These are phyloP conservation scores for Wickerhamomyces pijperi DNA, from an alignment of 805 yeast species.

Conservation along the genomic window DNA sequence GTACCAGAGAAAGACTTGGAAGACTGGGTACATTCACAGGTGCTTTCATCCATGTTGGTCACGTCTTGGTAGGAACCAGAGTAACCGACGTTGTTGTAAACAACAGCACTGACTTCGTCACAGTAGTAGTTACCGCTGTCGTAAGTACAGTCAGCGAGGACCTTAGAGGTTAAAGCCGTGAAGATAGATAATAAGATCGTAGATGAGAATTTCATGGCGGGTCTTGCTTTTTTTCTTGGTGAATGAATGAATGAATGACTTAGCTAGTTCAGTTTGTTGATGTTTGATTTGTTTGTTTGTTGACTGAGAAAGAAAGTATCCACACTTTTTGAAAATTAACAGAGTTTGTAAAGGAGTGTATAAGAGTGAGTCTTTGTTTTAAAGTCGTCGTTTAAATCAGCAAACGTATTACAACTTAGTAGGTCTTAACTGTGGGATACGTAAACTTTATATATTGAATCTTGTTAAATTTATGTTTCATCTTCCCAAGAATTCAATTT, in stretches of 20 bases:
- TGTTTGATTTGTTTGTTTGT: background rate
- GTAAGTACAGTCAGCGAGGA: conserved; percentile 28
- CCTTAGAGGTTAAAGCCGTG: conserved; percentile 10
- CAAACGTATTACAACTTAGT: too few species aligned
- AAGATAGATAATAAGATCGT: conserved; percentile 14
- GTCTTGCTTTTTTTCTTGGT: too few species aligned
- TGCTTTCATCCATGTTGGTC: conserved; percentile 58
- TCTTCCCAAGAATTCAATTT: background rate
- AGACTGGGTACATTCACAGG: conserved; percentile 62
- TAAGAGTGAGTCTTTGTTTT: too few species aligned
- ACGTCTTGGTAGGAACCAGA: conserved; percentile 79
- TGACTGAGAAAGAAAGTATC: too few species aligned
- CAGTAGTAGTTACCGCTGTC: conserved; percentile 81
- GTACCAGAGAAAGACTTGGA: conserved; percentile 53
- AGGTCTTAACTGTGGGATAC: background rate
- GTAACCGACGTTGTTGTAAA: conserved; percentile 67
- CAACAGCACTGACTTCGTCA: conserved; percentile 51
- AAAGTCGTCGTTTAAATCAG: too few species aligned
- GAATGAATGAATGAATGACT: too few species aligned
- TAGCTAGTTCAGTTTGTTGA: background rate
- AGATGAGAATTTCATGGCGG: conserved; percentile 14
- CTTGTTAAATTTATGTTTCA: background rate
- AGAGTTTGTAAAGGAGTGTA: too few species aligned
- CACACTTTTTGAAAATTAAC: too few species aligned
- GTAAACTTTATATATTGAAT: too few species aligned